Percentiles rank a stretch among this genome's conserved stretches.
phyloP scores from a whole-genome alignment of 495 filamentous ascomycete genomes.

The Penicillium pulvis region DNA sequence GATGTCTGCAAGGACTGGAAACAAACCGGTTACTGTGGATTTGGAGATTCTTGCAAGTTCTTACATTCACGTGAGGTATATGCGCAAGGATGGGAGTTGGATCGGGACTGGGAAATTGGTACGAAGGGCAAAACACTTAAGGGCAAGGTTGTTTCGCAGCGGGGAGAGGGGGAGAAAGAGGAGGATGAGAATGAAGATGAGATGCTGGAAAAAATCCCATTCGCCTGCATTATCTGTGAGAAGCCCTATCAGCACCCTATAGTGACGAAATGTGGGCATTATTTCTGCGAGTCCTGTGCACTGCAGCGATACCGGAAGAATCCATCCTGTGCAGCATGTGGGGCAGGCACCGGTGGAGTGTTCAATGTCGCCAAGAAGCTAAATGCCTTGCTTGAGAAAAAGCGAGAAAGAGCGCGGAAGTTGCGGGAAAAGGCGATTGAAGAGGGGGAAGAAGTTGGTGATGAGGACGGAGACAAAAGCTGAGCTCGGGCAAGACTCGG shows the following conservation, averaged over 20 bases:
- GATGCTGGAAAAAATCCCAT: conserved; percentile 84
- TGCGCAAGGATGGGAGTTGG: conserved; percentile 92
- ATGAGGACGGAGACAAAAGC: conserved; percentile 54
- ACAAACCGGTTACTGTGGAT: conserved; percentile 60
- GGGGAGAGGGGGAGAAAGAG: conserved; percentile 38
- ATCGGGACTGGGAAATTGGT: conserved; percentile 87
- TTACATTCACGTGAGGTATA: conserved; percentile 86
- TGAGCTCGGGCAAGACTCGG: neutral
- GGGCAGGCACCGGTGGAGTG: conserved; percentile 79
- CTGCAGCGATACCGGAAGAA: conserved; percentile 79
- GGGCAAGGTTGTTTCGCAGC: conserved; percentile 63
- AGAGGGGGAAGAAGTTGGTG: conserved; percentile 67
- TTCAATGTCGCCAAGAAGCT: conserved; percentile 89
- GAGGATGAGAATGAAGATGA: conserved; percentile 69
- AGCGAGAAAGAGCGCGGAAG: conserved; percentile 68
- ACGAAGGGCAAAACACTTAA: conserved; percentile 71
- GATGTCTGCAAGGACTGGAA: conserved; percentile 98
- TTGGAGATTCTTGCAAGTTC: conserved; percentile 74
- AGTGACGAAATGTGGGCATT: conserved; percentile 89
- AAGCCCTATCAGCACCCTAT: conserved; percentile 79
- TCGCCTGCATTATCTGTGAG: conserved; percentile 92
- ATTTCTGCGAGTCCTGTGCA: conserved; percentile 91
- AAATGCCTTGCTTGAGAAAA: conserved; percentile 79
- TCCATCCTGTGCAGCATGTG: conserved; percentile 83
- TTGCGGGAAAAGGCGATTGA: conserved; percentile 70